phyloP scores from a whole-genome alignment of 2,329 filamentous ascomycete species.

The Pseudogymnoascus sp. region DNA sequence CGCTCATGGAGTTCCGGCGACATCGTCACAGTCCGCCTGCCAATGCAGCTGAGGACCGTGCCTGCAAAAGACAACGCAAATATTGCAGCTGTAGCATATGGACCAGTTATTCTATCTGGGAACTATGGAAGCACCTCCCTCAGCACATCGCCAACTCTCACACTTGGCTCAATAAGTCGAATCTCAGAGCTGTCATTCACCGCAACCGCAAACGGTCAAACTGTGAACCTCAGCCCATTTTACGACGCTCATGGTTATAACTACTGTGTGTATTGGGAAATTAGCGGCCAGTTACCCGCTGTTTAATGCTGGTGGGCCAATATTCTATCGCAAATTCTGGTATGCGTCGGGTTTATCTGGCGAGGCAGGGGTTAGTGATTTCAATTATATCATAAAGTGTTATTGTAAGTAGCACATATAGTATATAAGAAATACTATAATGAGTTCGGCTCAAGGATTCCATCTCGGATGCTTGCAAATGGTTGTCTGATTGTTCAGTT shows the following conservation, averaged over 20 bases:
- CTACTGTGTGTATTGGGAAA: not conserved
- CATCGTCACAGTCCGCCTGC: slow-evolving; percentile 36
- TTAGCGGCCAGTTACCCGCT: not conserved
- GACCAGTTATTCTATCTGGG: slow-evolving; percentile 38
- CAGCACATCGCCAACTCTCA: not conserved
- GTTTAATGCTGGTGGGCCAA: not conserved
- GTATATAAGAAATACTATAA: no score
- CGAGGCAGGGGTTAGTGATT: no score
- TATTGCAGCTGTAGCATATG: slow-evolving; percentile 41
- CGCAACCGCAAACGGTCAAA: not conserved
- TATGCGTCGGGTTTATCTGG: not conserved
- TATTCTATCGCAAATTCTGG: not conserved
- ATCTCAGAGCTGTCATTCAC: not conserved
- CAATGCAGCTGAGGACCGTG: slow-evolving; percentile 38
- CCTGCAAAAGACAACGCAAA: slow-evolving; percentile 40
- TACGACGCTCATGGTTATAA: not conserved
- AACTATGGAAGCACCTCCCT: slow-evolving; percentile 31
- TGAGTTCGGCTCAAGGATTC: no score
- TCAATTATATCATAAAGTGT: no score
- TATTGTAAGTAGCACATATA: no score
- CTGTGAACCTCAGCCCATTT: not conserved
- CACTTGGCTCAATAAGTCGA: not conserved
- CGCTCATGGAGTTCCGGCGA: slow-evolving; percentile 39
- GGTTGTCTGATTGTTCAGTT: no score
- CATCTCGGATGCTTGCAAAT: no score